A percentile compares a stretch with the other conserved stretches of the same genome.
Evolutionary conservation across 352 stramenopile species (phyloP).

Genomic region (Phytophthora pluvialis): DNA sequence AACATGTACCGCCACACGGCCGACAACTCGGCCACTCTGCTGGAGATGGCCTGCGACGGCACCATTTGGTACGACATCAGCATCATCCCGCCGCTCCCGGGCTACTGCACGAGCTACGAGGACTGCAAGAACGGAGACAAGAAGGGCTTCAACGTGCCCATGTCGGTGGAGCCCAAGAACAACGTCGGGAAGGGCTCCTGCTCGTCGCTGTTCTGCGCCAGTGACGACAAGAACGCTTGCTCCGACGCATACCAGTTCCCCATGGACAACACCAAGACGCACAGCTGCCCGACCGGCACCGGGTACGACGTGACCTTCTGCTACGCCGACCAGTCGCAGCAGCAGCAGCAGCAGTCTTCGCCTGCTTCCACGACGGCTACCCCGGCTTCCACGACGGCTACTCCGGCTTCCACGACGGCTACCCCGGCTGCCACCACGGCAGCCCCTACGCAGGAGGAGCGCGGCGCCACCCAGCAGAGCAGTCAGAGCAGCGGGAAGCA

Average conservation of each 20-base stretch:
- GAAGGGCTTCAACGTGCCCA: constrained; percentile 63
- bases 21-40: constrained; percentile 42
- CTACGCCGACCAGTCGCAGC: constrained; percentile 24
- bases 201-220: constrained; percentile 37
- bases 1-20: constrained; percentile 62
- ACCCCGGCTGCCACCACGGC: constrained; percentile 2
- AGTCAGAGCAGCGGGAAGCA: constrained; percentile 11
- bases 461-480: constrained; percentile 19
- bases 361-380: neutral
- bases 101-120: constrained; percentile 38
- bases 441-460: constrained; percentile 22
- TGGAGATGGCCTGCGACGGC: constrained; percentile 41
- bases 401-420: neutral
- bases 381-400: neutral
- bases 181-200: constrained; percentile 42
- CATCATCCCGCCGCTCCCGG: constrained; percentile 54
- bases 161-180: constrained; percentile 47
- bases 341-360: constrained; percentile 14
- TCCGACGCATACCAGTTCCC: constrained; percentile 70
- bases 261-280: constrained; percentile 70
- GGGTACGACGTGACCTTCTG: constrained; percentile 68
- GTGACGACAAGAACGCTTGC: constrained; percentile 38
- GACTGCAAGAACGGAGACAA: constrained; percentile 45
- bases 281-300: constrained; percentile 48
- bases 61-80: constrained; percentile 66